Evolutionary conservation across 257 asterid species (phyloP).

Genomic region (Echium plantagineum): DNA sequence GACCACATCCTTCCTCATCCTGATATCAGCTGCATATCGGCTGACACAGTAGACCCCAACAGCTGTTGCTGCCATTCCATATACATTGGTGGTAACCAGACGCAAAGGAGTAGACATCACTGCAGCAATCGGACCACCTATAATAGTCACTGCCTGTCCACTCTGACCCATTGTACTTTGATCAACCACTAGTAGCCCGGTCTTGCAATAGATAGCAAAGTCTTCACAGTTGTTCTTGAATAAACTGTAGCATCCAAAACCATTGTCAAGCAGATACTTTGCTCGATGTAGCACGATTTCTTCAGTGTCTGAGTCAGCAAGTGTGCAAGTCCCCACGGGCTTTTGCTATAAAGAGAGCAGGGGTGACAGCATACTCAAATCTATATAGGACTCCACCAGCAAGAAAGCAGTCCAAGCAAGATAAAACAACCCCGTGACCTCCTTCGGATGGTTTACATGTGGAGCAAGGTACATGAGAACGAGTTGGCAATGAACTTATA

Average conservation of each 20-base stretch:
- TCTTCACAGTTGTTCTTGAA: conserved; percentile 93
- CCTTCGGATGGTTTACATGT: conserved; percentile 42
- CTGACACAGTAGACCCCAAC: conserved; percentile 77
- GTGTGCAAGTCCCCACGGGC: conserved; percentile 95
- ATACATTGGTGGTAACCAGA: conserved; percentile 54
- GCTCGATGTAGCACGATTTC: conserved; percentile 68
- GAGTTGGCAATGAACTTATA: conserved; percentile 65
- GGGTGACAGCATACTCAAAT: conserved; percentile 71
- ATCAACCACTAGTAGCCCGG: conserved; percentile 70
- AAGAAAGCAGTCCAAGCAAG: conserved; percentile 86
- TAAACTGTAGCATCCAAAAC: conserved; percentile 75
- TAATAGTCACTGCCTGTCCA: conserved; percentile 77
- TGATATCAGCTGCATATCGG: conserved; percentile 78
- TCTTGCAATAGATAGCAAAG: conserved; percentile 90
- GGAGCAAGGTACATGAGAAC: conserved; percentile 48
- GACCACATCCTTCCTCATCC: conserved; percentile 76
- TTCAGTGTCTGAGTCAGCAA: conserved; percentile 54
- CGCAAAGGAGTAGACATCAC: conserved; percentile 65
- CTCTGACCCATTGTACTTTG: conserved; percentile 77
- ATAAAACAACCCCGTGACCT: conserved; percentile 71
- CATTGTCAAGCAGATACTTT: conserved; percentile 57
- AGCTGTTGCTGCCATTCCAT: conserved; percentile 69
- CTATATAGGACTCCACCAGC: conserved; percentile 80
- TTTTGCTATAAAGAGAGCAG: conserved; percentile 67
- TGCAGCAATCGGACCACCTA: conserved; percentile 88